Base-by-base conservation (phyloP, 192 early-diverging fungal genomes). In the Entrophospora sp. region DNA sequence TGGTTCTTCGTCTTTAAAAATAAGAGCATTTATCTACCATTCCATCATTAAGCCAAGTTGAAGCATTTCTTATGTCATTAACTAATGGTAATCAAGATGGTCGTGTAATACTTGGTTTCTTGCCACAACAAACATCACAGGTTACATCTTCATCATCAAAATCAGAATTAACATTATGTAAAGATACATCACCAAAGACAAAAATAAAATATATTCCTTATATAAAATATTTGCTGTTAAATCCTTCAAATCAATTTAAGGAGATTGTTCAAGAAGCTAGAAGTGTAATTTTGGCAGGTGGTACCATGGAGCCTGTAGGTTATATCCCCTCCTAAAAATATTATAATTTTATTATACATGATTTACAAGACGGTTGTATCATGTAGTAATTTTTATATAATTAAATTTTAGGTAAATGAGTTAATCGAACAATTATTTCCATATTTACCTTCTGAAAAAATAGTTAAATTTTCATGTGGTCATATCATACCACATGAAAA, bases 291-390 rank as follows among this genome's bases (percentile, higher is more conserved):
- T 73, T 98, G 24, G 91, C 92, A 0, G 94, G 95, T 61, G 95
- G 95, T 20, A 98, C 95, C 0, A 92, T 98, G 90, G 83, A 87
- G 64, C 94, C 93, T 1, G 85, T 92, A 27, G 69, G 78, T 58
- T 79, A 35, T n/a, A n/a, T n/a, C n/a, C n/a, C n/a, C n/a, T n/a
- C n/a, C n/a, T n/a, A n/a, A n/a, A n/a, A n/a, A n/a, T n/a, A n/a
- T n/a, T n/a, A n/a, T n/a, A n/a, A n/a, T n/a, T n/a, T n/a, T n/a
- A n/a, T n/a, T n/a, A n/a, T n/a, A n/a, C n/a, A n/a, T n/a, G n/a
- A n/a, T n/a, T n/a, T n/a, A n/a, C n/a, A n/a, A n/a, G n/a, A n/a
- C n/a, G n/a, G n/a, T n/a, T n/a, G n/a, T n/a, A n/a, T 37, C 24
- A 10, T 46, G 6, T 10, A 28, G 18, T 20, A 20, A 28, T 40